Base-by-base conservation (phyloP, 140 eudicot genomes). In the Ambrosia hybrid region DNA sequence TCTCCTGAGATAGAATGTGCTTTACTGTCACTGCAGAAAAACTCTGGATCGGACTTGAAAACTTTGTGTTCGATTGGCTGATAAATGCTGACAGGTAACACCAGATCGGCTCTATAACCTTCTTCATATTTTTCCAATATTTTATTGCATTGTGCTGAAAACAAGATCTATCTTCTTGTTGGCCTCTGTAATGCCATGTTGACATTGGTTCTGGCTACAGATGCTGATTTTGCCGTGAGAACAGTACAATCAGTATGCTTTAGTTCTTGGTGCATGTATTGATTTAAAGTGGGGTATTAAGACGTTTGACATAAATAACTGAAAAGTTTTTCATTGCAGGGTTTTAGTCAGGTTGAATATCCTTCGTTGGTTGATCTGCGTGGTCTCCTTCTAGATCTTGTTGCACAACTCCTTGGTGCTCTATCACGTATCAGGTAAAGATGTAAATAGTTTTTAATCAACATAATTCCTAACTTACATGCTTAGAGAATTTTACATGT, bases 321-420 rank as follows among this genome's bases (percentile, higher is more conserved):
- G 55, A 71, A 68, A 17, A 7, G 36, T 60, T 76, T 33, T 15
- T 70, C 9, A 57, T 71, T 79, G 73, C 95, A 94, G 99, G 90
- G 96, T 88, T 62, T 94, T 74, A 94, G 97, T 86, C 99, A 94
- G 76, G 88, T 88, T 79, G 99, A 94, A 55, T 94, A 94, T 79
- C 99, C 99, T 74, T 94, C 99, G 46, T 74, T 94, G 67, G 97
- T 94, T 21, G 99, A 94, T 81, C 77, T 94, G 65, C 88, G 99
- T 72, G 97, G 97, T 41, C 95, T 94, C 61, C 97, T 94, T 68
- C 87, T 94, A 39, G 99, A 94, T 75, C 82, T 91, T 7, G 99
- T 94, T 76, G 99, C 99, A 17, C 99, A 94, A 69, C 99, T 94
- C 33, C 84, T 94, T 13, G 99, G 99, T 71, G 99, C 99, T 69